Conservation (phyloP, 768 basidiomycete genomes). For the Boletus reticulatus region DNA sequence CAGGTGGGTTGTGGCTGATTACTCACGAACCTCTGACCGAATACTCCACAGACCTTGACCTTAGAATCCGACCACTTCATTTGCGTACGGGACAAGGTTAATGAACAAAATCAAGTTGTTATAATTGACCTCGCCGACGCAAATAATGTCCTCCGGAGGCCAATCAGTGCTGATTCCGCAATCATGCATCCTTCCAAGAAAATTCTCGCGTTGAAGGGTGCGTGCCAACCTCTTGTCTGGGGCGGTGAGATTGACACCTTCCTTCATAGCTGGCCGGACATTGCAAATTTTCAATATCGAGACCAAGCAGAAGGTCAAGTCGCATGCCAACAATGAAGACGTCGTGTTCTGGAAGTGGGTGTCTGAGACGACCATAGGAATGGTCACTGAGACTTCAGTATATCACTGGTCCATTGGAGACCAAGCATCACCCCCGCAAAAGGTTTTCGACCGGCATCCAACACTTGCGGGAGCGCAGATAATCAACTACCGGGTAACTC, state of each 20-base stretch:
- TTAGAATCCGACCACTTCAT: constrained; percentile 98
- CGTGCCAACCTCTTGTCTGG: background rate
- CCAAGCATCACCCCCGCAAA: constrained; percentile 75
- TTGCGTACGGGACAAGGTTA: constrained; percentile 93
- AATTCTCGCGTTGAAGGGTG: constrained; percentile 93
- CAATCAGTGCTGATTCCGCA: constrained; percentile 97
- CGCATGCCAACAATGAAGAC: constrained; percentile 91
- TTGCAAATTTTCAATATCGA: constrained; percentile 98
- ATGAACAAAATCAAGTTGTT: constrained; percentile 96
- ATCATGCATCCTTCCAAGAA: constrained; percentile 98
- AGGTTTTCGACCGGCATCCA: constrained; percentile 95
- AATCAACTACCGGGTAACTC: constrained; percentile 93
- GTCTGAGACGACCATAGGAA: constrained; percentile 83
- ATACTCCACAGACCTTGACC: constrained; percentile 70
- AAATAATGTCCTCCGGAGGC: constrained; percentile 93
- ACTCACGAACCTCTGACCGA: background rate
- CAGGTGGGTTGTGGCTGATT: constrained; percentile 19
- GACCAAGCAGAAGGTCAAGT: constrained; percentile 96
- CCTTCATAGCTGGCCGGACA: constrained; percentile 74
- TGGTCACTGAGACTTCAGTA: constrained; percentile 93
- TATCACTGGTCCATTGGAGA: constrained; percentile 87
- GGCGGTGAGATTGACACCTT: constrained; percentile 2
- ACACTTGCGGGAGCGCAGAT: constrained; percentile 95
- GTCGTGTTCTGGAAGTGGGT: constrained; percentile 99
- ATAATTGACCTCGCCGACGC: constrained; percentile 98